A percentile compares a stretch with the other conserved stretches of the same genome.
phyloP scores from a whole-genome alignment of 129 eudicot species.

The Arctium lappa region DNA sequence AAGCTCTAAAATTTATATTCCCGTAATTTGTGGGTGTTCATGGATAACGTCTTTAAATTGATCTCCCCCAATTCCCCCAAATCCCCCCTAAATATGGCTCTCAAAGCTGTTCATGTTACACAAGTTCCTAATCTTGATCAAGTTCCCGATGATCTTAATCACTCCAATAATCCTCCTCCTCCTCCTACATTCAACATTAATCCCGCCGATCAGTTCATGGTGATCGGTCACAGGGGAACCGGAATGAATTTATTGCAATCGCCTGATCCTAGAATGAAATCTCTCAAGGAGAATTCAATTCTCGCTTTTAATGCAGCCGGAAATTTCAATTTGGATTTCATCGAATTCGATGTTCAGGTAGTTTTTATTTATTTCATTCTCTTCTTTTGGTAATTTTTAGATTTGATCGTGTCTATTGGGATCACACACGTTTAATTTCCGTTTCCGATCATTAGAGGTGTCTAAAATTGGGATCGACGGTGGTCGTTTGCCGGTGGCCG shows the following conservation, averaged over 20 bases:
- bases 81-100: slow-evolving; percentile 42
- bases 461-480: slow-evolving; percentile 6
- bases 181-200: neutral
- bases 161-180: neutral
- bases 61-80: slow-evolving; percentile 13
- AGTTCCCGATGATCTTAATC: slow-evolving; percentile 10
- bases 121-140: slow-evolving; percentile 39
- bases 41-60: slow-evolving; percentile 22
- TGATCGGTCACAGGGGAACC: slow-evolving; percentile 66
- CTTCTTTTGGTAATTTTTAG: neutral
- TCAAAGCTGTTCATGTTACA: slow-evolving; percentile 39
- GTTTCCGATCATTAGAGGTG: neutral
- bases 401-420: neutral
- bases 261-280: slow-evolving; percentile 48
- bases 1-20: slow-evolving; percentile 20
- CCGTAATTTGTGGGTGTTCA: slow-evolving; percentile 23
- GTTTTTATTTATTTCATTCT: neutral
- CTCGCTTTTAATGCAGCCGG: slow-evolving; percentile 55
- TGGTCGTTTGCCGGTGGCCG: slow-evolving; percentile 27
- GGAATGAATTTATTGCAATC: slow-evolving; percentile 71
- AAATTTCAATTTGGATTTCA: slow-evolving; percentile 38
- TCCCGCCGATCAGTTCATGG: slow-evolving; percentile 33
- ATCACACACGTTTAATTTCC: neutral
- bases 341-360: slow-evolving; percentile 83
- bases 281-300: slow-evolving; percentile 48